phyloP scores from a whole-genome alignment of 257 asterid genomes.

The Solanum dulcamara region DNA sequence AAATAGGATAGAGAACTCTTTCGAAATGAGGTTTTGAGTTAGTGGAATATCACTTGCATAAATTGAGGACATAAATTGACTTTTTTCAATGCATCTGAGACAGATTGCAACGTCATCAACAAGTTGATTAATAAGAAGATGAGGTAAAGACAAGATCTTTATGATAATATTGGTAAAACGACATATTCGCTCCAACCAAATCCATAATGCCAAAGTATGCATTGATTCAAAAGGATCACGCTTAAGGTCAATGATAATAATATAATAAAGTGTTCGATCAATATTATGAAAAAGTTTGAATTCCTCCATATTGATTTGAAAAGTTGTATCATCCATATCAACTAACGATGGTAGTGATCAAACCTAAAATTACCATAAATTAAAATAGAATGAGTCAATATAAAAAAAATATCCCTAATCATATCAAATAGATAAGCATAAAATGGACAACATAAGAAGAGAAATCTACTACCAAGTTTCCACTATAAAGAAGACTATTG shows the following conservation, averaged over 20 bases:
- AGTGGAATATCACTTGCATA: slow-evolving; percentile 24
- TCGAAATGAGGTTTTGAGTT: slow-evolving; percentile 18
- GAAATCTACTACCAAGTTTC: not conserved
- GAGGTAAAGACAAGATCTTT: slow-evolving; percentile 22
- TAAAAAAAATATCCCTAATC: not conserved
- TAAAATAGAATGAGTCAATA: not conserved
- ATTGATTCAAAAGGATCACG: slow-evolving; percentile 42
- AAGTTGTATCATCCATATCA: slow-evolving; percentile 15
- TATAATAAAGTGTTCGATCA: slow-evolving; percentile 33
- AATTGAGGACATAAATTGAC: not conserved
- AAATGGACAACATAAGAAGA: not conserved
- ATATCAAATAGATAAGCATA: not conserved
- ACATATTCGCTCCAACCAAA: slow-evolving; percentile 43
- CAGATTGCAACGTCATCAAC: slow-evolving; percentile 51
- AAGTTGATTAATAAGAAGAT: slow-evolving; percentile 13
- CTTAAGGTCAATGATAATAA: slow-evolving; percentile 34
- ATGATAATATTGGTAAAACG: slow-evolving; percentile 5
- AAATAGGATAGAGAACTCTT: slow-evolving; percentile 16
- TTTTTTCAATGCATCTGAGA: slow-evolving; percentile 21
- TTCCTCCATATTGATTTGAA: slow-evolving; percentile 15
- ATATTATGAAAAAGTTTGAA: slow-evolving; percentile 25
- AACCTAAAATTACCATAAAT: slow-evolving; percentile 12
- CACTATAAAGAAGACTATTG: not conserved
- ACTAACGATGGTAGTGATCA: not conserved
- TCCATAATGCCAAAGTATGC: slow-evolving; percentile 44